Percentiles rank a stretch among this genome's conserved stretches.
These are phyloP conservation scores for Fusarium sp. DNA, from an alignment of 2,329 filamentous ascomycete genomes.

Conservation along the genomic window DNA sequence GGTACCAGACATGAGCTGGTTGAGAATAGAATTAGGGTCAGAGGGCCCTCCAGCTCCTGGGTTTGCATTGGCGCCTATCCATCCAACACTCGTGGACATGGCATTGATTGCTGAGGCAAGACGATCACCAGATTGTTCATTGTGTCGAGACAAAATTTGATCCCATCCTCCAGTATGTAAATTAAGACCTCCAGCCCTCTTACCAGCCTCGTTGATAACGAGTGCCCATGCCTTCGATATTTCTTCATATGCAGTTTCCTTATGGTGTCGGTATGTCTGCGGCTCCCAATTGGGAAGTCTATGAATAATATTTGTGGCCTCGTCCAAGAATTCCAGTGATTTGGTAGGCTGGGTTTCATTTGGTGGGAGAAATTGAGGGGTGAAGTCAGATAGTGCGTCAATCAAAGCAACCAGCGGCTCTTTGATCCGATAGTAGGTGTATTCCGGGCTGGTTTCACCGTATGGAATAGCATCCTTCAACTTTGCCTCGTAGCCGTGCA, in stretches of 20 bases:
- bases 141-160: constrained; percentile 84
- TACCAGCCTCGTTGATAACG: constrained; percentile 89
- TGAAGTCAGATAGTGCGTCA: constrained; percentile 92
- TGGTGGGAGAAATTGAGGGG: constrained; percentile 92
- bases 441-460: constrained; percentile 86
- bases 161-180: constrained; percentile 94
- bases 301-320: constrained; percentile 90
- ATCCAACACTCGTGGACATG: constrained; percentile 77
- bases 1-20: constrained; percentile 68
- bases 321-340: constrained; percentile 88
- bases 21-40: constrained; percentile 67
- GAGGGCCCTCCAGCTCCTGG: constrained; percentile 37
- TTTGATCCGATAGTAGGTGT: constrained; percentile 92
- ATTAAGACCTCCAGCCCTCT: constrained; percentile 89
- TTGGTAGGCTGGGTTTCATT: constrained; percentile 84
- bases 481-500: constrained; percentile 81
- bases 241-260: constrained; percentile 95
- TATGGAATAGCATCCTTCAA: constrained; percentile 86
- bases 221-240: constrained; percentile 93
- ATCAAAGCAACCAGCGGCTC: constrained; percentile 82
- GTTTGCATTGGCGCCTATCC: constrained; percentile 67
- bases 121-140: constrained; percentile 84
- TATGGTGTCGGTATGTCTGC: constrained; percentile 88
- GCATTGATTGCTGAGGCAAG: constrained; percentile 83
- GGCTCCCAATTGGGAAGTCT: constrained; percentile 90